Evolutionary conservation across 441 rosid species (phyloP).

Genomic region (Dalechampia spathulata): DNA sequence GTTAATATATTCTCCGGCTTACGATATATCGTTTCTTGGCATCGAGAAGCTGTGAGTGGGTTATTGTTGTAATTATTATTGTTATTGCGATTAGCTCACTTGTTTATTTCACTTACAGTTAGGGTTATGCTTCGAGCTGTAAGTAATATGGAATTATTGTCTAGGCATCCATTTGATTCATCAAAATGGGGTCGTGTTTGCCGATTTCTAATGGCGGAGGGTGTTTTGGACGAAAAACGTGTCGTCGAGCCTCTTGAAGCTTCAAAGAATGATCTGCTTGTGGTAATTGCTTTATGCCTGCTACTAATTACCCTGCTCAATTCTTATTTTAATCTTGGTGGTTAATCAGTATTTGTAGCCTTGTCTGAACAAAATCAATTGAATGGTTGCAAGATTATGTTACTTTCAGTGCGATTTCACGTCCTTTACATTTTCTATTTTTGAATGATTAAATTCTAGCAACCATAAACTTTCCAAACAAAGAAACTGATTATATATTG

Average conservation of each 20-base stretch:
- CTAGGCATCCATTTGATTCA: slow-evolving; percentile 95
- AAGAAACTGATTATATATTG: no score
- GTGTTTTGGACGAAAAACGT: slow-evolving; percentile 42
- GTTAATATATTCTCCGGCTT: slow-evolving; percentile 60
- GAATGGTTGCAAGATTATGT: no score
- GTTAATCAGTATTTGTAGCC: no score
- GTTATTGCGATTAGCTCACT: neutral
- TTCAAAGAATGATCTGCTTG: slow-evolving; percentile 72
- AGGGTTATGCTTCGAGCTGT: neutral
- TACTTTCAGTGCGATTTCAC: no score
- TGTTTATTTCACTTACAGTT: neutral
- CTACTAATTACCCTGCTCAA: neutral
- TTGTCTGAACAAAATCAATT: no score
- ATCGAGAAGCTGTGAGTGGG: slow-evolving; percentile 73
- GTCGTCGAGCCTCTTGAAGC: slow-evolving; percentile 83
- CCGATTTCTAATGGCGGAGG: slow-evolving; percentile 45
- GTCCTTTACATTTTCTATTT: no score
- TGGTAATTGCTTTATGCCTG: slow-evolving; percentile 43
- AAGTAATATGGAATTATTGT: slow-evolving; percentile 8
- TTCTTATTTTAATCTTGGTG: neutral
- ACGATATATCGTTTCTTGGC: slow-evolving; percentile 75
- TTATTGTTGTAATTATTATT: neutral
- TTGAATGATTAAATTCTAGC: no score
- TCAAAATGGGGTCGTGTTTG: slow-evolving; percentile 89
- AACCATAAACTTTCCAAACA: no score